Evolutionary conservation across 108 stramenopile species (phyloP), one percentile per base, ranked within the genome.

Genomic region (Cafeteria roenbergensis): DNA sequence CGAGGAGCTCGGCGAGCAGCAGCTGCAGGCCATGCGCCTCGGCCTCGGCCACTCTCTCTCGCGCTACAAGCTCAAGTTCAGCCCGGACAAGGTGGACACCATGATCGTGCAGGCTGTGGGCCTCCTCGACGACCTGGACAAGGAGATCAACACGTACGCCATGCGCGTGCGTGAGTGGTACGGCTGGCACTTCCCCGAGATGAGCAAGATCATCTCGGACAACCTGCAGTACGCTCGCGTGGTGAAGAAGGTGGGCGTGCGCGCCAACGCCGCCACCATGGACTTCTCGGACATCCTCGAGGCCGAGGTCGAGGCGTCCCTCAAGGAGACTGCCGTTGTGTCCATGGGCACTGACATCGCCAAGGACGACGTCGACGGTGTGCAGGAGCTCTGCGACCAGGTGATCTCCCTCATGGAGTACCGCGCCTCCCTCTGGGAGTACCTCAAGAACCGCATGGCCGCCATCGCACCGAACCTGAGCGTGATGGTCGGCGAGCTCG

Each of bases 101-200:
- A 99, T 99, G 98, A 92, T 99, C 66, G 87, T 99, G 65, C 98
- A 99, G 85, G 95, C 98, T n/a, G 90, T 99, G 33, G 93, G 92
- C 12, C 78, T 99, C 56, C 81, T 99, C 70, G 98, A 99, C 77
- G 95, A 99, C 70, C 80, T 99, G 34, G 98, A 99, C 78, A 99
- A 99, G 85, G 98, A 99, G 82, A 95, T 99, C 78, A 99, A 99
- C 75, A 97, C 93, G 8, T 99, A 97, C 75, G 98, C 98, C 59
- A 99, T 99, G 98, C 78, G 98, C 56, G 95, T 97, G 25, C 88
- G 90, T 75, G 98, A 99, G 82, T 99, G 98, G 98, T 99, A 95
- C 79, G 94, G 95, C 55, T 97, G 95, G 95, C 98, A 99, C 82
- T 97, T 99, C 79, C 98, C 98, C 70, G 97, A 93, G 70, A 75